Base-by-base conservation (phyloP, 176 grass and related monocot genomes). In the Stipa capillata region DNA sequence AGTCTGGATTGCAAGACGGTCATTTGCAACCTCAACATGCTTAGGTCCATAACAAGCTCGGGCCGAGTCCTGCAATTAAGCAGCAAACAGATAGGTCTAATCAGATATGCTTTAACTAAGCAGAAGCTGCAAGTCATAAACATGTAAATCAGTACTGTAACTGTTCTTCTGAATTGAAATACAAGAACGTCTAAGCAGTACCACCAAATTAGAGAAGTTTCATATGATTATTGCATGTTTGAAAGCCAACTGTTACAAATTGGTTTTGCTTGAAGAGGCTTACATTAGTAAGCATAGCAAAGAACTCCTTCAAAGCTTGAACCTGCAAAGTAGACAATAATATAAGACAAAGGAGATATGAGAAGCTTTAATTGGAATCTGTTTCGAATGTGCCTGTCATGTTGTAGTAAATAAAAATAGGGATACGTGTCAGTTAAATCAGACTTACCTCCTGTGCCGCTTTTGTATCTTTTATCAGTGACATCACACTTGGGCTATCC, bases 381-480 rank as follows among this genome's bases (percentile, higher is more conserved):
- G 49, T 72, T 23, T 48, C 37, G n/a, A 79, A 69, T 49, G 33
- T 67, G 81, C 17, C 0, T 27, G 59, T 20, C 40, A 54, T 40
- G 58, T 36, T 73, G 85, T 73, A 65, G 11, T 48, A 14, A 31
- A 52, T 52, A 45, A 63, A 48, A 16, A 31, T 11, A 73, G 28
- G 6, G 15, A 37, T 63, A 37, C 0, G 7, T 62, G 10, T 37
- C 64, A 49, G 51, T 53, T 48, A 73, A 45, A 45, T 48, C 41
- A 45, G 45, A 24, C 36, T 82, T 87, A 94, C 96, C 92, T 99
- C 96, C 60, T 99, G 87, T 57, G 90, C 92, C 80, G 92, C 96
- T 80, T 95, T 99, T 57, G 96, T 95, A 89, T 99, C 90, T 89
- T 99, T 99, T 85, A 95, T 99, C 80, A 99, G 85, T 79, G 90